phyloP scores from a whole-genome alignment of 1,139 yeast genomes.

The Trichomonascaceae sp. region DNA sequence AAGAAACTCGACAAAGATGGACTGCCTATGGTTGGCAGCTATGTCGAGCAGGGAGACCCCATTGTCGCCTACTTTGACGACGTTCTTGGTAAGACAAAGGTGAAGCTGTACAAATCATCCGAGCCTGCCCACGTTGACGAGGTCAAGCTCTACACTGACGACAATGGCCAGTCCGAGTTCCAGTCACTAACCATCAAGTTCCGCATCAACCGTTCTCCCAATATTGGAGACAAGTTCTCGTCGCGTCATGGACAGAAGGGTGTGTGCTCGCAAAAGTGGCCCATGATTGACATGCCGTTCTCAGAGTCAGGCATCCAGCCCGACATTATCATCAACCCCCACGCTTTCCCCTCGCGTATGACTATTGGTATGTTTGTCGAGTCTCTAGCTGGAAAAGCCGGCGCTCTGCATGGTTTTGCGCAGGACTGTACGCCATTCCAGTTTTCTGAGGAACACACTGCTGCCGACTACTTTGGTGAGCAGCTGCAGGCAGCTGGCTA shows the following conservation, averaged over 20 bases:
- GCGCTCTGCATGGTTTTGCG: slow-evolving; percentile 94
- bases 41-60: slow-evolving; percentile 93
- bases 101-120: slow-evolving; percentile 82
- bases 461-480: slow-evolving; percentile 95
- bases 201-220: slow-evolving; percentile 82
- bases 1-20: slow-evolving; percentile 87
- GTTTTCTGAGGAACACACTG: slow-evolving; percentile 83
- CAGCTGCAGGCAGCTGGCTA: slow-evolving; percentile 81
- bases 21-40: slow-evolving; percentile 76
- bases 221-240: slow-evolving; percentile 95
- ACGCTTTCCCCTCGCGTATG: slow-evolving; percentile 99
- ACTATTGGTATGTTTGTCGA: slow-evolving; percentile 99
- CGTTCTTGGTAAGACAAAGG: slow-evolving; percentile 78
- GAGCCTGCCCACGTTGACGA: slow-evolving; percentile 96
- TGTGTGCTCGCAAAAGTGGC: slow-evolving; percentile 98
- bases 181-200: slow-evolving; percentile 81
- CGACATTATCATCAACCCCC: slow-evolving; percentile 94
- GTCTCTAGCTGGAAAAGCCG: slow-evolving; percentile 94
- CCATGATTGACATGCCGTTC: slow-evolving; percentile 93
- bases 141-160: slow-evolving; percentile 85
- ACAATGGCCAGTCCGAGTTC: slow-evolving; percentile 60
- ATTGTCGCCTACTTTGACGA: slow-evolving; percentile 89
- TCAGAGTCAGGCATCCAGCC: slow-evolving; percentile 94
- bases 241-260: slow-evolving; percentile 99
- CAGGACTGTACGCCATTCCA: slow-evolving; percentile 97